phyloP scores from a whole-genome alignment of 805 yeast genomes.

The Kuraishia molischiana region DNA sequence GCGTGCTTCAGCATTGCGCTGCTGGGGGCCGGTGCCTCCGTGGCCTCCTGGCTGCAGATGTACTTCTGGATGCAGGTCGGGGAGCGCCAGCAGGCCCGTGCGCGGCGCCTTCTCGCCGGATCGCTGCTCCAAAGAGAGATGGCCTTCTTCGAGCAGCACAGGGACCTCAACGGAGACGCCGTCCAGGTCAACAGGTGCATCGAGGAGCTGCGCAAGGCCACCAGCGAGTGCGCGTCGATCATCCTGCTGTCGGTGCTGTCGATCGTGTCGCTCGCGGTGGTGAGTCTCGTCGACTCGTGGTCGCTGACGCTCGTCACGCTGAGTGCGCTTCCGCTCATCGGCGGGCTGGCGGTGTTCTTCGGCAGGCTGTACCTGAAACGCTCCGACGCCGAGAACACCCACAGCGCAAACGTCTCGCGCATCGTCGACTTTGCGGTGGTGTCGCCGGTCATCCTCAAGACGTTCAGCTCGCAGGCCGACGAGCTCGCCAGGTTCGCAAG shows the following conservation, averaged over 20 bases:
- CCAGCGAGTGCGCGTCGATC: constrained; percentile 57
- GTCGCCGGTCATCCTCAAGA: constrained; percentile 49
- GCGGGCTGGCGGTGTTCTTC: constrained; percentile 33
- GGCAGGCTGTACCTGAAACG: constrained; percentile 40
- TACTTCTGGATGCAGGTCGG: constrained; percentile 61
- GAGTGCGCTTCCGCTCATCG: constrained; percentile 64
- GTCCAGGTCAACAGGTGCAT: constrained; percentile 61
- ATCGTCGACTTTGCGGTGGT: constrained; percentile 61
- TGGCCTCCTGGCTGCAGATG: constrained; percentile 44
- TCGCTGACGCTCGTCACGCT: constrained; percentile 70
- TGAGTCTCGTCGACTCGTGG: constrained; percentile 79
- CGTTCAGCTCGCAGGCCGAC: constrained; percentile 41
- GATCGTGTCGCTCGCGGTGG: constrained; percentile 41
- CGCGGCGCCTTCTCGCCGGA: constrained; percentile 35
- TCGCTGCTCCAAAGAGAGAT: constrained; percentile 36
- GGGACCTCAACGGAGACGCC: constrained; percentile 50
- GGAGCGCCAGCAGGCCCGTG: constrained; percentile 54
- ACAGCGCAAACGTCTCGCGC: constrained; percentile 46
- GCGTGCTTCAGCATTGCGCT: constrained; percentile 27
- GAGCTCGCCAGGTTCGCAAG: constrained; percentile 39
- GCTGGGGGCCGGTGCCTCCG: constrained; percentile 34
- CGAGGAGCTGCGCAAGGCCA: constrained; percentile 62
- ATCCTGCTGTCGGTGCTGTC: constrained; percentile 45
- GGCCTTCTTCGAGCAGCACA: constrained; percentile 54
- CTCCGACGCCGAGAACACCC: constrained; percentile 46